A percentile compares a stretch with the other conserved stretches of the same genome.
These are phyloP conservation scores for Aspergillus spinulosporus DNA, from an alignment of 2,329 filamentous ascomycete species.

Conservation along the genomic window DNA sequence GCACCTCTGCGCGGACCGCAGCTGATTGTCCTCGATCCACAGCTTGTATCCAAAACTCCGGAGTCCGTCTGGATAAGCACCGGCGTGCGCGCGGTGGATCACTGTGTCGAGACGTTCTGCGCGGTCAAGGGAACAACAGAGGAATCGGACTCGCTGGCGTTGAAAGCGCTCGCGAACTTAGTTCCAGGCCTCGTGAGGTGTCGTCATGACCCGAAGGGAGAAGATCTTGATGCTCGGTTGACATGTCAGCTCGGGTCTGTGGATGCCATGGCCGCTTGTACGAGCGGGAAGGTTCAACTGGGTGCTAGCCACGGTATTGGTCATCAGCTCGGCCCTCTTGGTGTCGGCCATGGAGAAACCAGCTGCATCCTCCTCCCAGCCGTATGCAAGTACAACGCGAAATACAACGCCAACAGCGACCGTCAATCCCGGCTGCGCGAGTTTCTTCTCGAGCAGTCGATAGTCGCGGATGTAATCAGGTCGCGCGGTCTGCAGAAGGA, in stretches of 20 bases:
- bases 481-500: conserved; percentile 28
- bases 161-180: conserved; percentile 43
- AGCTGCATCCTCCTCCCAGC: conserved; percentile 58
- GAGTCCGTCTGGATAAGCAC: conserved; percentile 49
- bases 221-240: conserved; percentile 46
- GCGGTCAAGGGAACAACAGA: conserved; percentile 38
- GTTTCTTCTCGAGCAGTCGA: conserved; percentile 42
- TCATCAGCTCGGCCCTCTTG: conserved; percentile 55
- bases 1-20: conserved; percentile 45
- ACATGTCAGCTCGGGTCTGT: conserved; percentile 54
- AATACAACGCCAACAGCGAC: conserved; percentile 43
- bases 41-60: conserved; percentile 58
- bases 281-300: conserved; percentile 42
- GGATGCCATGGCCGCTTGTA: conserved; percentile 53
- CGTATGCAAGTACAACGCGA: conserved; percentile 58
- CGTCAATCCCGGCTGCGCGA: conserved; percentile 46
- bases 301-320: conserved; percentile 56
- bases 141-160: conserved; percentile 40
- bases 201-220: conserved; percentile 32
- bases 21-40: conserved; percentile 59
- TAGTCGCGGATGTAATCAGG: conserved; percentile 41
- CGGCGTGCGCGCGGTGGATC: conserved; percentile 58
- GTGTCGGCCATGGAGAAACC: conserved; percentile 62
- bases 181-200: conserved; percentile 47
- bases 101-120: conserved; percentile 59